Evolutionary conservation across 2,329 filamentous ascomycete species (phyloP).

Genomic region (Thelonectria rubi): DNA sequence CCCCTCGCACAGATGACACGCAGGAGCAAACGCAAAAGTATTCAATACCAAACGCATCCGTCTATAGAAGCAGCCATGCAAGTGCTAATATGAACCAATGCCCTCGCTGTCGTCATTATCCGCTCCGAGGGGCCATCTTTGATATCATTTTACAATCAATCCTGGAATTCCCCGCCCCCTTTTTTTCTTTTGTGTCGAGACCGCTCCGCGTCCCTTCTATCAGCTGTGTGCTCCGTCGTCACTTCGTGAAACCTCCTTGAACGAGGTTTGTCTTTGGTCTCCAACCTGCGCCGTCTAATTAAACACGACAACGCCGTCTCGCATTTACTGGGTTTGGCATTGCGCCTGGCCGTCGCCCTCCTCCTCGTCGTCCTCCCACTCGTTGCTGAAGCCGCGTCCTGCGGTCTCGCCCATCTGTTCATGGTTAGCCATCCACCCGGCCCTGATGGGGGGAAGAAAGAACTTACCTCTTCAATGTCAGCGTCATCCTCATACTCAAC

Average conservation of each 20-base stretch:
- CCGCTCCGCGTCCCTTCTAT: constrained; percentile 12
- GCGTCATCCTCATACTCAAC: constrained; percentile 86
- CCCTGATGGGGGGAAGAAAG: constrained; percentile 13
- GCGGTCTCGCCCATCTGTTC: constrained; percentile 75
- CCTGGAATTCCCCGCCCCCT: not conserved
- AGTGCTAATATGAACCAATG: constrained; percentile 10
- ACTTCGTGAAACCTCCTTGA: constrained; percentile 35
- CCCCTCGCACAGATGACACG: no score
- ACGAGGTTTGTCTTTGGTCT: constrained; percentile 20
- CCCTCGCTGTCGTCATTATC: not conserved
- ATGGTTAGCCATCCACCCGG: constrained; percentile 25
- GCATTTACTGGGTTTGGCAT: constrained; percentile 74
- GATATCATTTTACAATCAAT: not conserved
- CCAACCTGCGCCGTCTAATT: constrained; percentile 22
- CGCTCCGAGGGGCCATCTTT: constrained; percentile 15
- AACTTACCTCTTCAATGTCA: constrained; percentile 77
- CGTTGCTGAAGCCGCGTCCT: constrained; percentile 70
- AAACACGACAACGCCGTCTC: not conserved
- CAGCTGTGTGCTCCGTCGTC: constrained; percentile 32
- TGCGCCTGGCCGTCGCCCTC: constrained; percentile 73
- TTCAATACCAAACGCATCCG: not conserved
- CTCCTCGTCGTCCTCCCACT: constrained; percentile 78
- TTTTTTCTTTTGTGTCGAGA: not conserved
- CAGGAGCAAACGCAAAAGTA: not conserved
- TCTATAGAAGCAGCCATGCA: constrained; percentile 15